These are phyloP conservation scores for Tolypocladium amazonense DNA, from an alignment of 2,329 filamentous ascomycete genomes.

Conservation along the genomic window DNA sequence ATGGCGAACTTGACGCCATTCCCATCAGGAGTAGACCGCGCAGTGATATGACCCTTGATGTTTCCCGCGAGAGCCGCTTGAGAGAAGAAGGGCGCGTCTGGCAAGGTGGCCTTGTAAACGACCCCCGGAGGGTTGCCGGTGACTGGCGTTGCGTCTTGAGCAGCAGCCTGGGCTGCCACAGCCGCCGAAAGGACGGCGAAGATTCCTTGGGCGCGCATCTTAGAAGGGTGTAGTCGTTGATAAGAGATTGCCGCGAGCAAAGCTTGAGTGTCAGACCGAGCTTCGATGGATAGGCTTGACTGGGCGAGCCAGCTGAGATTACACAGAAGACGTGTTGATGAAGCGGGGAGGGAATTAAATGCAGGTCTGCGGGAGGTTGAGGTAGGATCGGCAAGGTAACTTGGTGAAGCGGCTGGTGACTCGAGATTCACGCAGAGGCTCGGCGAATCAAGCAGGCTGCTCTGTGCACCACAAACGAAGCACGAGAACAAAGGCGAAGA, in stretches of 20 bases:
- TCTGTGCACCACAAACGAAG: neutral
- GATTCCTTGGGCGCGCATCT: conserved; percentile 1
- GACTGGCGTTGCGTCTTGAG: conserved; percentile 37
- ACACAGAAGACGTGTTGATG: neutral
- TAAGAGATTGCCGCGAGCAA: neutral
- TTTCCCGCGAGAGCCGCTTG: conserved; percentile 36
- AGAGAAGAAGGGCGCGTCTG: conserved; percentile 40
- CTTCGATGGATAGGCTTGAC: neutral
- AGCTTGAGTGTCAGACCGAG: neutral
- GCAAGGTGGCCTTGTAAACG: conserved; percentile 46
- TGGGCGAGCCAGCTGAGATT: neutral
- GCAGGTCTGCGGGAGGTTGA: neutral
- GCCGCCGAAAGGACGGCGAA: conserved; percentile 16
- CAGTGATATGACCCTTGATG: conserved; percentile 27
- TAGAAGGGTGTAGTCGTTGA: neutral
- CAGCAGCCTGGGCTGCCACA: conserved; percentile 13
- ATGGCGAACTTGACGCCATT: conserved; percentile 45
- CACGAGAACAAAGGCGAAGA: no score
- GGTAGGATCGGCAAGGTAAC: neutral
- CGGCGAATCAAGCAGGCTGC: neutral
- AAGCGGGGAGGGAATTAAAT: neutral
- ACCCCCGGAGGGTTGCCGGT: conserved; percentile 44
- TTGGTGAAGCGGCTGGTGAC: neutral
- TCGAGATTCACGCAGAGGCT: neutral
- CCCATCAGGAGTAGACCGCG: conserved; percentile 33